Base-by-base conservation (phyloP, 2,329 filamentous ascomycete species). In the Chrysosporium queenslandicum region DNA sequence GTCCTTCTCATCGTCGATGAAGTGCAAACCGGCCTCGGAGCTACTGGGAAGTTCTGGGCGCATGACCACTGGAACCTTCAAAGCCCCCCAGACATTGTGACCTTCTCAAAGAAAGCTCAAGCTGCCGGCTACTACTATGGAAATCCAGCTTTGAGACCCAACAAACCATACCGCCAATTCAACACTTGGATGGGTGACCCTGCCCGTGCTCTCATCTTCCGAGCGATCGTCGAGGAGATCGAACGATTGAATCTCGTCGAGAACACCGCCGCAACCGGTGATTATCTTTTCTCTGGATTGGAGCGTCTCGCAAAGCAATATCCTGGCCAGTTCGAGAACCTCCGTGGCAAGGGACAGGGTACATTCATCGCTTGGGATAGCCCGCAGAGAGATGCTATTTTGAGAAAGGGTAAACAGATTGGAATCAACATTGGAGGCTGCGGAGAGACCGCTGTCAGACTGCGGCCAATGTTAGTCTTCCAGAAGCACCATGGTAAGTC, bases 131-230 rank as follows among this genome's bases (percentile, higher is more conserved):
- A 91, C 78, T 95, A 92, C 77, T 95, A 83, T 66, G 85, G 85
- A 56, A 84, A 92, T 76, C 78, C 81, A 8, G 82, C 80, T 39
- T 77, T 95, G 60, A 78, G 86, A 11, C 89, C 89, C 57, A 94
- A 94, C 76, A 90, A 90, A 78, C 86, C 90, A 4, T 95, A 94
- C 77, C 83, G 89, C 56, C 89, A 95, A 72, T 95, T 95, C 78
- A 95, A 95, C 77, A 95, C 88, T 46, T 95, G 89, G 89, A 94
- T 95, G 85, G 89, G 89, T 63, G 89, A 95, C 72, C 89, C 89
- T 14, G 83, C 85, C 12, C 83, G 87, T 55, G 87, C 86, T 14
- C 74, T 95, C 55, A 77, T 95, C 59, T 94, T 94, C 83, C 81
- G 86, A 58, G 85, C 82, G 63, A 94, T 95, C 71, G 80, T 91